A percentile compares a stretch with the other conserved stretches of the same genome.
These are phyloP conservation scores for Magnolia officinalis DNA, from an alignment of 164 flowering plant genomes.

Conservation along the genomic window DNA sequence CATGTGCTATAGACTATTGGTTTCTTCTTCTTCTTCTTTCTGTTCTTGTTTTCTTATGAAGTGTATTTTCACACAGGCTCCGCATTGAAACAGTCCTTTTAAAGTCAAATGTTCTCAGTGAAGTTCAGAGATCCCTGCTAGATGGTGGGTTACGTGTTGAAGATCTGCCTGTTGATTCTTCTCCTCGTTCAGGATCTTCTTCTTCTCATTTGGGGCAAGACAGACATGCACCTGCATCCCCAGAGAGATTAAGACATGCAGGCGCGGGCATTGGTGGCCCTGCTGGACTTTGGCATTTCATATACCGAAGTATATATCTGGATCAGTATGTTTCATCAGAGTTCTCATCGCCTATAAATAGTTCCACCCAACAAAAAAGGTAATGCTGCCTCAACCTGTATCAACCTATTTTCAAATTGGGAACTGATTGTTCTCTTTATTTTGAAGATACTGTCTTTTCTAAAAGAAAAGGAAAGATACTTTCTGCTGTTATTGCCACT, in stretches of 20 bases:
- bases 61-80: slow-evolving; percentile 38
- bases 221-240: slow-evolving; percentile 41
- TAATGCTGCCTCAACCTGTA: slow-evolving; percentile 17
- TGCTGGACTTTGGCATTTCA: slow-evolving; percentile 96
- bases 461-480: not conserved
- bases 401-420: not conserved
- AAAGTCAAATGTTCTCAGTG: slow-evolving; percentile 91
- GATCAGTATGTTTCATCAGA: slow-evolving; percentile 98
- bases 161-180: slow-evolving; percentile 71
- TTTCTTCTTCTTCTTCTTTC: not conserved
- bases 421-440: not conserved
- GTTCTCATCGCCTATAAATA: slow-evolving; percentile 75
- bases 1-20: not conserved
- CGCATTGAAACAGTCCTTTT: slow-evolving; percentile 78
- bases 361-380: slow-evolving; percentile 78
- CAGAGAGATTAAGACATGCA: slow-evolving; percentile 35
- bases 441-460: not conserved
- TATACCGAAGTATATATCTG: slow-evolving; percentile 84
- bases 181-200: slow-evolving; percentile 45
- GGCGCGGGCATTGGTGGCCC: slow-evolving; percentile 74
- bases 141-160: slow-evolving; percentile 95
- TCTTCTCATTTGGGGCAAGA: slow-evolving; percentile 63
- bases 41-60: not conserved
- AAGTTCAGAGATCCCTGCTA: slow-evolving; percentile 79
- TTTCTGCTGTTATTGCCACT: not conserved